These are phyloP conservation scores for Aureoboletus auriporus DNA, from an alignment of 768 basidiomycete species.

Conservation along the genomic window DNA sequence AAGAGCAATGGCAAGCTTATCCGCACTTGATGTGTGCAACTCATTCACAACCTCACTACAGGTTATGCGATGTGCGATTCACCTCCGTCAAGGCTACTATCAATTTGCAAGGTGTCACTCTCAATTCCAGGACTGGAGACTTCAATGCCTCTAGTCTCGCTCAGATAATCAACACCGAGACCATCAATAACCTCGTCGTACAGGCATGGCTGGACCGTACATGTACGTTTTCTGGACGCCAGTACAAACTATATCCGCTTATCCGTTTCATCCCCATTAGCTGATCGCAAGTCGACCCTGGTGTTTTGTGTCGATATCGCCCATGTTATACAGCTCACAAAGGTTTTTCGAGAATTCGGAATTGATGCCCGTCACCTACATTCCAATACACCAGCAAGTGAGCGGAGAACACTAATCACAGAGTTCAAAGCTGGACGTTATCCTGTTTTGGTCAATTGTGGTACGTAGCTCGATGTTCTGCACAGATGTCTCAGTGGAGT, in stretches of 20 bases:
- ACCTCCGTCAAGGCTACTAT: conserved; percentile 78
- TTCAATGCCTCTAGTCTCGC: conserved; percentile 78
- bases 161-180: conserved; percentile 74
- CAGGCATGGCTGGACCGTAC: conserved; percentile 85
- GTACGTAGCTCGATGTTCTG: conserved; percentile 36
- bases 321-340: conserved; percentile 75
- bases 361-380: conserved; percentile 84
- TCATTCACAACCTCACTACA: conserved; percentile 15
- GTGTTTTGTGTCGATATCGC: conserved; percentile 87
- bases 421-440: conserved; percentile 70
- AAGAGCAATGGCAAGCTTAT: conserved; percentile 70
- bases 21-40: not conserved
- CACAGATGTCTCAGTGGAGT: not conserved
- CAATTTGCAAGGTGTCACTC: conserved; percentile 59
- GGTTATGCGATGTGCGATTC: conserved; percentile 86
- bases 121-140: conserved; percentile 71
- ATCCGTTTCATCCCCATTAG: conserved; percentile 26
- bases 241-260: conserved; percentile 2
- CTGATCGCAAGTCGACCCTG: conserved; percentile 76
- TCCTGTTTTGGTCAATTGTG: conserved; percentile 89
- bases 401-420: conserved; percentile 61
- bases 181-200: conserved; percentile 74
- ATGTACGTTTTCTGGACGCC: conserved; percentile 40
- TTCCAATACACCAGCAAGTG: conserved; percentile 57
- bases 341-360: conserved; percentile 66